Evolutionary conservation across 108 stramenopile genomes (phyloP).

Genomic region (Nitzschia putrida): DNA sequence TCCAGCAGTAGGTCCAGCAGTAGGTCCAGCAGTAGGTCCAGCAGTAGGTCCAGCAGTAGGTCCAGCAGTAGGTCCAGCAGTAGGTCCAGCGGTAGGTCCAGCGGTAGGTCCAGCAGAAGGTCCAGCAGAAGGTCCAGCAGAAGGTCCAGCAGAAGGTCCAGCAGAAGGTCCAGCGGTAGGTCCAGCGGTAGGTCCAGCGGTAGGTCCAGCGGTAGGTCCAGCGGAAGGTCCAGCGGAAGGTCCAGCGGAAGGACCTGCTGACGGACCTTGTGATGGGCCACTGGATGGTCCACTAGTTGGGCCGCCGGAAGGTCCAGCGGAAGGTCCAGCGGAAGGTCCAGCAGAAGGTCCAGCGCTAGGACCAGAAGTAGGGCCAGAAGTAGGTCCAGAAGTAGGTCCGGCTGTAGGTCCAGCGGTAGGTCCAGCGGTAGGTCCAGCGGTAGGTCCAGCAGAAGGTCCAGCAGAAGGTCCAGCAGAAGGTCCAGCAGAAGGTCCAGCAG

Average conservation of each 20-base stretch:
- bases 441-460: conserved; percentile 19
- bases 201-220: conserved; percentile 1
- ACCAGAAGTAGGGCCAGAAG: conserved; percentile 2
- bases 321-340: conserved; percentile 18
- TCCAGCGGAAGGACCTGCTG: conserved; percentile 17
- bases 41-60: conserved; percentile 10
- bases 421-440: conserved; percentile 14
- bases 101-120: conserved; percentile 5
- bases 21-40: conserved; percentile 21
- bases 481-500: conserved; percentile 6
- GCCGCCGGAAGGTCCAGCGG: background rate
- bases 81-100: conserved; percentile 14
- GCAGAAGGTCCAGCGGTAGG: conserved; percentile 22
- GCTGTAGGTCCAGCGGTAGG: conserved; percentile 17
- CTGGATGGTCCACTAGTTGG: conserved; percentile 9
- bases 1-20: conserved; percentile 11
- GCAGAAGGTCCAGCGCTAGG: conserved; percentile 18
- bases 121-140: conserved; percentile 10
- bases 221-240: conserved; percentile 20
- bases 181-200: conserved; percentile 7
- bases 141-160: conserved; percentile 21
- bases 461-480: conserved; percentile 22
- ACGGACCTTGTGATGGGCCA: no score
- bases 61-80: conserved; percentile 11
- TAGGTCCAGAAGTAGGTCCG: conserved; percentile 21